These are phyloP conservation scores for Bolboschoenus planiculmis DNA, from an alignment of 176 grass and related monocot species.

Conservation along the genomic window DNA sequence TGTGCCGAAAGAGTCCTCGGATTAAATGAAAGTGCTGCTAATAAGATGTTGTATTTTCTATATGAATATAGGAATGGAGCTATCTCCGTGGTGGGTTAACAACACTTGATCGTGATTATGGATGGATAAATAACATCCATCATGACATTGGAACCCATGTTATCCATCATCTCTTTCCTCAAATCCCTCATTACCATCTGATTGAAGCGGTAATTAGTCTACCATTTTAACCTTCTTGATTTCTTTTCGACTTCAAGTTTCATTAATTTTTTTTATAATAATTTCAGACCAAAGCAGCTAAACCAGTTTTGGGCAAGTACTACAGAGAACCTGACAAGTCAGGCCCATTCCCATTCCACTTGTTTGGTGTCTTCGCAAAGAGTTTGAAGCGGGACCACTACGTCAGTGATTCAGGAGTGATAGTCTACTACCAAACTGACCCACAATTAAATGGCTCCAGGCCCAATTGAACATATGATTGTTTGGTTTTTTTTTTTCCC, in stretches of 20 bases:
- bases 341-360: slow-evolving; percentile 59
- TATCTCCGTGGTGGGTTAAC: slow-evolving; percentile 90
- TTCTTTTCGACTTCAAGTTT: neutral
- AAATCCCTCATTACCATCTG: slow-evolving; percentile 93
- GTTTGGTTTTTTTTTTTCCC: slow-evolving; percentile 17
- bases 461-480: slow-evolving; percentile 30
- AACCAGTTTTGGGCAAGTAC: slow-evolving; percentile 85
- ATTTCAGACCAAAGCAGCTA: slow-evolving; percentile 79
- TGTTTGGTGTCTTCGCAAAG: slow-evolving; percentile 37
- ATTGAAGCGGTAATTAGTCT: slow-evolving; percentile 59
- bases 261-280: neutral
- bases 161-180: slow-evolving; percentile 89
- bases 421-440: slow-evolving; percentile 82
- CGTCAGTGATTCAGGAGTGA: slow-evolving; percentile 63
- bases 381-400: slow-evolving; percentile 74
- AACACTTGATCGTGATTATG: slow-evolving; percentile 85
- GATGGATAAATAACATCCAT: slow-evolving; percentile 85
- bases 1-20: neutral
- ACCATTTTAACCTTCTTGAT: neutral
- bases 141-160: slow-evolving; percentile 97
- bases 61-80: slow-evolving; percentile 64
- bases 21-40: neutral
- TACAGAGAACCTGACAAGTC: slow-evolving; percentile 84
- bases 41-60: slow-evolving; percentile 4
- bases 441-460: slow-evolving; percentile 28